Evolutionary conservation across 202 grass and related monocot genomes (phyloP), one percentile per base, ranked within the genome.

Genomic region (Panicum virgatum): DNA sequence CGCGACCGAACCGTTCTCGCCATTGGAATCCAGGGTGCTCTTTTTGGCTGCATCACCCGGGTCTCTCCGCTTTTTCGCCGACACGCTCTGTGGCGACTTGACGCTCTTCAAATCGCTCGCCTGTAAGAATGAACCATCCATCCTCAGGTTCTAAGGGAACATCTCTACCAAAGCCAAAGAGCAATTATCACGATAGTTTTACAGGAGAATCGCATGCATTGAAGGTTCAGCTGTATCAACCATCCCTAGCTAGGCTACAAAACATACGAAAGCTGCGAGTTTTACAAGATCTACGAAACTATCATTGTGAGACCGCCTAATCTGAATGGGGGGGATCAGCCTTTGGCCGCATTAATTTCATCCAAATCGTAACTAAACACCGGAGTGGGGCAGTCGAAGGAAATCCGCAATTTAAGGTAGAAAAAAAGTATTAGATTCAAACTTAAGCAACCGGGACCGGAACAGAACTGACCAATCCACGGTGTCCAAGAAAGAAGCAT

Each of bases 21-120:
- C 80, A 16, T 83, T 87, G 52, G 45, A 66, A 63, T 94, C 85
- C 0, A 27, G 39, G 18, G 46, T 46, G 19, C 54, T 72, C 66
- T 85, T 88, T 85, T 86, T 73, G 36, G 37, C 66, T 14, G 20
- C 61, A 18, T 99, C 91, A 69, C 67, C 78, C 54, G 46, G 80
- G 67, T 93, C 92, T 72, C 90, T 95, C 73, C 66, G 86, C 36
- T 94, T 90, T 59, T 92, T 96, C 8, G 59, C 79, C 5, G 83
- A 88, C 42, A 60, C 68, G 18, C 25, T 90, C 42, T 89, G 89
- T 39, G 76, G 38, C 64, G 75, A 54, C 79, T 88, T 98, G 37
- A 69, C 84, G 25, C 59, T 77, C 75, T 86, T 98, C 60, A 77
- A 59, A 57, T 90, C 85, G 20, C 53, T 25, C 3, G 6, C 72